phyloP scores from a whole-genome alignment of 1,139 yeast genomes.

The Chernovozyma aurita region DNA sequence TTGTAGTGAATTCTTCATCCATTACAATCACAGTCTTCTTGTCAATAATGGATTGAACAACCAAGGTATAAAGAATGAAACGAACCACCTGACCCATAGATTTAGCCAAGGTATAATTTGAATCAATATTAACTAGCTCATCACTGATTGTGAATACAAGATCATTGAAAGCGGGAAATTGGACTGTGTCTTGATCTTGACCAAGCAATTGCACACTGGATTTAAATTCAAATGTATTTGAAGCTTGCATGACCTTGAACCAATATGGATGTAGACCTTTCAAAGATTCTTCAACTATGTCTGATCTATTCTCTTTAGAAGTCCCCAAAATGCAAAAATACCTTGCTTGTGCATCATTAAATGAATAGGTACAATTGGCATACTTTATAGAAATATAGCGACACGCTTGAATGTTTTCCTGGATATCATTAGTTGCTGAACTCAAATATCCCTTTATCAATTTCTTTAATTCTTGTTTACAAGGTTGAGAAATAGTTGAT shows the following conservation, averaged over 20 bases:
- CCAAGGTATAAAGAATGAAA: constrained; percentile 52
- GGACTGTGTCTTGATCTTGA: constrained; percentile 20
- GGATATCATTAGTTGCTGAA: constrained; percentile 13
- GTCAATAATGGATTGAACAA: constrained; percentile 57
- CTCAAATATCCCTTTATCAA: constrained; percentile 38
- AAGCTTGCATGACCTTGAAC: constrained; percentile 45
- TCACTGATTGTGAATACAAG: constrained; percentile 23
- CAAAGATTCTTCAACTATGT: constrained; percentile 74
- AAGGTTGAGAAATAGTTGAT: constrained; percentile 30
- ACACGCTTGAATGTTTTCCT: constrained; percentile 31
- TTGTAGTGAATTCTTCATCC: constrained; percentile 73
- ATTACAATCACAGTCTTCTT: constrained; percentile 52
- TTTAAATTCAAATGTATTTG: constrained; percentile 36
- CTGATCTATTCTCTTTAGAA: constrained; percentile 54
- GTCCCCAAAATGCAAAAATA: constrained; percentile 65
- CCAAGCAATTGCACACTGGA: constrained; percentile 44
- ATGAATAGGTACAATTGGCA: constrained; percentile 62
- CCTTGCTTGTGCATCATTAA: constrained; percentile 66
- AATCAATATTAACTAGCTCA: constrained; percentile 12
- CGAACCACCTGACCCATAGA: constrained; percentile 39
- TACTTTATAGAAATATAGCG: constrained; percentile 66
- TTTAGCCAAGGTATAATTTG: constrained; percentile 18
- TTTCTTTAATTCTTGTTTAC: constrained; percentile 41
- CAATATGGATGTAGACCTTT: constrained; percentile 81
- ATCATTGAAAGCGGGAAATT: constrained; percentile 42